Evolutionary conservation across 352 stramenopile species (phyloP).

Genomic region (Phytophthora vignae): DNA sequence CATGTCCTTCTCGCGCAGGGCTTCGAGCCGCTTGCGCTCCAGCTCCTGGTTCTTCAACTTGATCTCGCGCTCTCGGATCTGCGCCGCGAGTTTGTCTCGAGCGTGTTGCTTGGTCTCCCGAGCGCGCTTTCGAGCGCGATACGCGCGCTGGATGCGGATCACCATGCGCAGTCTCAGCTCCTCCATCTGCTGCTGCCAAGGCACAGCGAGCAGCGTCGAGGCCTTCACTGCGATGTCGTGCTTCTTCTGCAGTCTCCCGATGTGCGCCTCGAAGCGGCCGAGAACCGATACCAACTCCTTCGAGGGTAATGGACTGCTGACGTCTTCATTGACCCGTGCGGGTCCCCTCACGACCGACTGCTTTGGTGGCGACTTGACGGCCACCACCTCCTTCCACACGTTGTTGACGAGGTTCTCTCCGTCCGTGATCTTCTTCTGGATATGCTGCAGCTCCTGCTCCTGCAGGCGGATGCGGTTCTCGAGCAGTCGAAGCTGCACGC

Average conservation of each 20-base stretch:
- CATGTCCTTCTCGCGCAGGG: constrained; percentile 61
- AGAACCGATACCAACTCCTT: constrained; percentile 67
- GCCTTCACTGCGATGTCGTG: constrained; percentile 70
- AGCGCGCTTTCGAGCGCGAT: constrained; percentile 52
- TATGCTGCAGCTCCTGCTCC: constrained; percentile 69
- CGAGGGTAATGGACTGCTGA: constrained; percentile 2
- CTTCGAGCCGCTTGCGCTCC: constrained; percentile 64
- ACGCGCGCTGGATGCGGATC: constrained; percentile 77
- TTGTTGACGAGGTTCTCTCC: constrained; percentile 62
- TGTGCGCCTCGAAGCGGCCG: constrained; percentile 61
- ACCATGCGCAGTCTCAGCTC: constrained; percentile 72
- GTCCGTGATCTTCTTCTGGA: constrained; percentile 58
- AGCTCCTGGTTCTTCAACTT: constrained; percentile 59
- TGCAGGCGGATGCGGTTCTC: constrained; percentile 66
- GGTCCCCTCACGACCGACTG: background rate
- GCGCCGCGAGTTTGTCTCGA: constrained; percentile 52
- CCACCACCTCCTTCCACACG: constrained; percentile 66
- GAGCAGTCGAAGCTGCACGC: constrained; percentile 63
- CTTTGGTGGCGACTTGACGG: constrained; percentile 25
- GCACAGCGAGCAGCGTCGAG: constrained; percentile 52
- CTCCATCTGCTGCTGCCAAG: constrained; percentile 81
- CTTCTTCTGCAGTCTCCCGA: constrained; percentile 61
- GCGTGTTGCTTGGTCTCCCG: constrained; percentile 57
- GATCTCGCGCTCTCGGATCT: constrained; percentile 61
- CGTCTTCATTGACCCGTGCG: background rate